Conservation (phyloP, 2,329 filamentous ascomycete genomes). For the Botrytis sinoallii region DNA sequence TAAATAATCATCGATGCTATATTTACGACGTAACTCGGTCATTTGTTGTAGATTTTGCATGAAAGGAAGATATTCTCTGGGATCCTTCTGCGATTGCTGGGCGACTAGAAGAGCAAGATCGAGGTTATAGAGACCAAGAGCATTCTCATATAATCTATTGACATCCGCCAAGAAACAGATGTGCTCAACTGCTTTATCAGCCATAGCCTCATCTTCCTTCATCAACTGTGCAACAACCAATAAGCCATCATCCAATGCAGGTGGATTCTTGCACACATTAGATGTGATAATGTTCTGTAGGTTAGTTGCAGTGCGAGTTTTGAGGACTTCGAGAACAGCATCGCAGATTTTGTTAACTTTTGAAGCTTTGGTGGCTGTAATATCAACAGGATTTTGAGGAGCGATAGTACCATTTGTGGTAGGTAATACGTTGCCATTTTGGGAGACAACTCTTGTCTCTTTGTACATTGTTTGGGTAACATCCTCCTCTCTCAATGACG, state of each 20-base stretch:
- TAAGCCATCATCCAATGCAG: conserved; percentile 83
- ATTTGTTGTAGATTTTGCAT: conserved; percentile 81
- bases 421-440: conserved; percentile 35
- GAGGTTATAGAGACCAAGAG: conserved; percentile 86
- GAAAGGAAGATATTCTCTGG: conserved; percentile 92
- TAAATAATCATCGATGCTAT: conserved; percentile 86
- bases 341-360: conserved; percentile 92
- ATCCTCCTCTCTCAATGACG: conserved; percentile 83
- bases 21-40: conserved; percentile 66
- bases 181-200: conserved; percentile 88
- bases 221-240: conserved; percentile 72
- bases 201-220: conserved; percentile 63
- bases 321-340: conserved; percentile 69
- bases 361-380: conserved; percentile 33
- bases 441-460: conserved; percentile 62
- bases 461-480: conserved; percentile 92
- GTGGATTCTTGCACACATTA: conserved; percentile 88
- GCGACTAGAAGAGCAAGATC: conserved; percentile 87
- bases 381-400: conserved; percentile 21
- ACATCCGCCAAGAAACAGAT: conserved; percentile 97
- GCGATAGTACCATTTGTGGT: conserved; percentile 24
- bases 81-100: conserved; percentile 94
- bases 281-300: conserved; percentile 92
- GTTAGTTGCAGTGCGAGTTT: conserved; percentile 58
- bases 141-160: conserved; percentile 85